phyloP scores from a whole-genome alignment of 768 basidiomycete species.

The Saitozyma sp. region DNA sequence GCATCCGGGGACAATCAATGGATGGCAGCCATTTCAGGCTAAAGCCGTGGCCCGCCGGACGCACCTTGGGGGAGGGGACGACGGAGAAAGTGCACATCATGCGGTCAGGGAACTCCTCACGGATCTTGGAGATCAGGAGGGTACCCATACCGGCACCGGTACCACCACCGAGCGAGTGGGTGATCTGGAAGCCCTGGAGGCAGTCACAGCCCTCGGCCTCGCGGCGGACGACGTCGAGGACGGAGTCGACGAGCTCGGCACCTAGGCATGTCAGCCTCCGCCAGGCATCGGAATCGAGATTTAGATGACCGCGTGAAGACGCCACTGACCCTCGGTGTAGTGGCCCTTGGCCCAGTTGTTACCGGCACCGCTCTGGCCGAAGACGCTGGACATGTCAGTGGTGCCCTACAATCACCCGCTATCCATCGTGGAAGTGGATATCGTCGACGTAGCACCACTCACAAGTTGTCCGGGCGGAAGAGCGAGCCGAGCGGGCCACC shows the following conservation, averaged over 20 bases:
- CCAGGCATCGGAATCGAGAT: background rate
- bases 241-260: constrained; percentile 96
- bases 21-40: background rate
- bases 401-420: background rate
- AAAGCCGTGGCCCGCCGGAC: background rate
- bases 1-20: no score
- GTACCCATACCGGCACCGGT: constrained; percentile 99
- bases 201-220: constrained; percentile 97
- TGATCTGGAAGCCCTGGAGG: constrained; percentile 99
- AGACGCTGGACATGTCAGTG: constrained; percentile 58
- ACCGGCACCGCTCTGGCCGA: constrained; percentile 95
- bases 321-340: constrained; percentile 59
- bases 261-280: constrained; percentile 65
- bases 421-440: background rate
- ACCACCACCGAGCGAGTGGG: constrained; percentile 97
- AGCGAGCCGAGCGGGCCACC: constrained; percentile 72
- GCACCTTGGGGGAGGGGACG: constrained; percentile 86
- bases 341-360: constrained; percentile 99
- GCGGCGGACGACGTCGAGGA: constrained; percentile 97
- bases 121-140: constrained; percentile 96
- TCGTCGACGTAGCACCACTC: constrained; percentile 2
- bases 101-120: constrained; percentile 97
- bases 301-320: background rate
- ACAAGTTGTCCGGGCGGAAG: constrained; percentile 96
- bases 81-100: constrained; percentile 99